Evolutionary conservation across 2,329 filamentous ascomycete genomes (phyloP), one percentile per base, ranked within the genome.

Genomic region (Ophiostoma angusticollis): DNA sequence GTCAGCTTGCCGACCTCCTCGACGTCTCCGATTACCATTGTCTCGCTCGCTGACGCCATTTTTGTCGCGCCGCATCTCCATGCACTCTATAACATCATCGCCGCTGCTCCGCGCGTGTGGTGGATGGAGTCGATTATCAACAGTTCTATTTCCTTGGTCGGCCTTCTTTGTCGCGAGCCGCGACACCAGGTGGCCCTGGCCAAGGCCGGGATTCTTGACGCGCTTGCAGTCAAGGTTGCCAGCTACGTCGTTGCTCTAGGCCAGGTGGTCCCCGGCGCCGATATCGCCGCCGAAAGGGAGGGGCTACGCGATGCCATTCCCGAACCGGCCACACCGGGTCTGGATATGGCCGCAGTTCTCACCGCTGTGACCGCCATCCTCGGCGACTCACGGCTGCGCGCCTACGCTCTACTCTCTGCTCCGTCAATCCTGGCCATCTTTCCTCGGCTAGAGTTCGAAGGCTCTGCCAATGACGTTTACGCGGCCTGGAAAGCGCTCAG

Each of bases 281-380:
- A 78, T 38, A 53, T 65, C 2, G 55, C 68, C 31, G 65, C 72
- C 22, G 59, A 63, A n/a, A 60, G 63, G 22, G 68, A 78, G 40
- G 70, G 70, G 7, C 53, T 78, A 24, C 57, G 65, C 37, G 67
- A 71, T 7, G 63, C 66, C 16, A 68, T 84, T 33, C 81, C 80
- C 3, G 59, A 67, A 4, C 65, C 80, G 18, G 74, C 82, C 7
- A 69, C 72, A 2, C 61, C 66, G 12, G 64, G 63, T 13, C 65
- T 73, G 19, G 73, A 71, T 43, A 60, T 93, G 28, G 69, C 76
- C 2, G 74, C 76, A 9, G 72, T 94, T 14, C 61, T 96, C 6
- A 79, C 85, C 45, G 84, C 87, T 0, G 73, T 93, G 36, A 71
- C 78, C 16, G 71, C 78, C 32, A 80, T 95, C 34, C 72, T 94